Conservation (phyloP, 2,329 filamentous ascomycete genomes). For the Alternaria brassicicola region DNA sequence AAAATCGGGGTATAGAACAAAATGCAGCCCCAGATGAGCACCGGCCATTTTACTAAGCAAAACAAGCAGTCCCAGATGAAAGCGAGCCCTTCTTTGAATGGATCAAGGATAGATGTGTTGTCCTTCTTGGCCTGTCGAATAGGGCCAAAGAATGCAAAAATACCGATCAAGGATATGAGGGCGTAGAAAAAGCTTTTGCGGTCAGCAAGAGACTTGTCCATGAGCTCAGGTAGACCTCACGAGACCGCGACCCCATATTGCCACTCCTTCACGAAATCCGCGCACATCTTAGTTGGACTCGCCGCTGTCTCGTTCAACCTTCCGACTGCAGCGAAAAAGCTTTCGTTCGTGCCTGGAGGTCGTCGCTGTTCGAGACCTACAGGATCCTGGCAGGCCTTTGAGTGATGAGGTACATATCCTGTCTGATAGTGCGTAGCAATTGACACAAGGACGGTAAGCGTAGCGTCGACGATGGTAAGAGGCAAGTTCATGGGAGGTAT, state of each 20-base stretch:
- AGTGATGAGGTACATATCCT: slow-evolving; percentile 11
- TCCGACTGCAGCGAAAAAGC: slow-evolving; percentile 35
- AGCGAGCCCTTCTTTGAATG: neutral
- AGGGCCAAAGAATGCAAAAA: slow-evolving; percentile 11
- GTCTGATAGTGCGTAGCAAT: slow-evolving; percentile 14
- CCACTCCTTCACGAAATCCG: slow-evolving; percentile 30
- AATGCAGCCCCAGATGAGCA: neutral
- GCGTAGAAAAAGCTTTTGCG: slow-evolving; percentile 16
- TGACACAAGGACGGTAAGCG: slow-evolving; percentile 9
- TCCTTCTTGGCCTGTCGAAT: neutral
- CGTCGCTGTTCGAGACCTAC: neutral
- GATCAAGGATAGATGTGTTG: neutral
- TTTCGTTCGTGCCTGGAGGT: slow-evolving; percentile 30
- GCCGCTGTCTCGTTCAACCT: slow-evolving; percentile 29
- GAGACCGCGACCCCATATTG: slow-evolving; percentile 27
- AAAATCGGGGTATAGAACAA: slow-evolving; percentile 13
- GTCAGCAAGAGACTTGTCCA: neutral
- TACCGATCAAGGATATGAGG: slow-evolving; percentile 17
- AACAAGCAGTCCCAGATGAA: neutral
- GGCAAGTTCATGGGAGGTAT: slow-evolving; percentile 16
- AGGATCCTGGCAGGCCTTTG: slow-evolving; percentile 1
- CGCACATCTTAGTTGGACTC: slow-evolving; percentile 27
- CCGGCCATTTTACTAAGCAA: slow-evolving; percentile 1
- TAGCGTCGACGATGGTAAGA: slow-evolving; percentile 12
- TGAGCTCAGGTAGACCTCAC: slow-evolving; percentile 11